Evolutionary conservation across 495 filamentous ascomycete species (phyloP).

Genomic region (Rhypophila decipiens): DNA sequence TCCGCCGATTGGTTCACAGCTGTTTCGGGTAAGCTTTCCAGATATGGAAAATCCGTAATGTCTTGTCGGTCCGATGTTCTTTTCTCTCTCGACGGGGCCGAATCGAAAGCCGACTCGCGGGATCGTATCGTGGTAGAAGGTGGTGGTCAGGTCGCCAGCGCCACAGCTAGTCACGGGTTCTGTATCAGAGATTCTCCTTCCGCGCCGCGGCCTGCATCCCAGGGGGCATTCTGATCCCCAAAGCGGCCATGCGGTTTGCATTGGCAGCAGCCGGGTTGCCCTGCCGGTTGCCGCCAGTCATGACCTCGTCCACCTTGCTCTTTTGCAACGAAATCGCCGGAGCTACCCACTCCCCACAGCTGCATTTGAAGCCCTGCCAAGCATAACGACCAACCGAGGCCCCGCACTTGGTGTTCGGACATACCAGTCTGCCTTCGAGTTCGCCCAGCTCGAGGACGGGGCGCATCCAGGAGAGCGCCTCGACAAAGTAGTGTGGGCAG

Average conservation of each 20-base stretch:
- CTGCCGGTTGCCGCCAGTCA: background rate
- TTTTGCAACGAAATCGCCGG: constrained; percentile 84
- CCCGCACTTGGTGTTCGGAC: constrained; percentile 67
- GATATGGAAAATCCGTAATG: background rate
- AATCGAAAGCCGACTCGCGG: background rate
- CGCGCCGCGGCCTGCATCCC: constrained; percentile 4
- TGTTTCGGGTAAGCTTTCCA: background rate
- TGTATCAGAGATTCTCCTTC: constrained; percentile 20
- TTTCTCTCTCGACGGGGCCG: background rate
- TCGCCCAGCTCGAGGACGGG: constrained; percentile 67
- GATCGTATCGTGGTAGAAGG: background rate
- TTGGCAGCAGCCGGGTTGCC: constrained; percentile 11
- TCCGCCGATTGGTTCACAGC: background rate
- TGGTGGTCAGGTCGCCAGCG: background rate
- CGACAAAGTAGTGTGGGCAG: constrained; percentile 83
- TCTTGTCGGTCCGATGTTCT: background rate
- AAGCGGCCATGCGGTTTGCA: constrained; percentile 14
- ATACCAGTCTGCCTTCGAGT: constrained; percentile 75
- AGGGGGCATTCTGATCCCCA: constrained; percentile 31
- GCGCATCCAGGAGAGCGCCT: constrained; percentile 92
- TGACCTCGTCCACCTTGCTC: constrained; percentile 73
- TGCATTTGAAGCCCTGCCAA: constrained; percentile 93
- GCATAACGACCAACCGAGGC: constrained; percentile 85
- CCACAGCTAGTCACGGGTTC: background rate
- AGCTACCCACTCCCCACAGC: constrained; percentile 81